Base-by-base conservation (phyloP, 768 basidiomycete species). In the Amanita polypyramis region DNA sequence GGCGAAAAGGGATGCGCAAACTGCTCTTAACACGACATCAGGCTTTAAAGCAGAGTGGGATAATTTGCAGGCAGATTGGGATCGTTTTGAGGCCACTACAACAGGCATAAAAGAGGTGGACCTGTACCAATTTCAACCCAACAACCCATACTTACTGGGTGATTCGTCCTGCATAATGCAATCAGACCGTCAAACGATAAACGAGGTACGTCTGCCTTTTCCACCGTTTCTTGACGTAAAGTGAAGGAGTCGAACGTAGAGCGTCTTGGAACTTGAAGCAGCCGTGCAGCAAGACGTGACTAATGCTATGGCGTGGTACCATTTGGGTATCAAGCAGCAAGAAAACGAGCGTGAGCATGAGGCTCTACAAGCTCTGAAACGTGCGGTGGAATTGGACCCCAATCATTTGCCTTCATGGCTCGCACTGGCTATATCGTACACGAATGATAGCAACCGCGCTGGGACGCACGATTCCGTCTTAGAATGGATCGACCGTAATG, bases 311-410 rank as follows among this genome's bases (percentile, higher is more conserved):
- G 84, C 82, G 7, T 99, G 96, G 96, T 94, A 77, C 59, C 78
- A 85, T 54, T 81, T 98, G 43, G 96, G 96, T 20, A 82, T 99
- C 42, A 93, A 89, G 64, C 96, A 98, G 59, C 96, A 99, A 63
- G 94, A 96, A 65, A 96, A 94, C 61, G 96, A 99, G 63, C 81
- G 94, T 12, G 96, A 99, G 65, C 74, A 76, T 6, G 83, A 90
- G 56, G 96, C 96, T 3, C 76, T 98, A 35, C 74, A 81, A 47
- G 96, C 96, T 1, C 74, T 99, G 15, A 69, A 74, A 42, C 83
- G 82, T 47, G 83, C 92, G 8, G 68, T 92, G 43, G 80, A 86
- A 52, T 76, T 98, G 30, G 85, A 95, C 56, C 81, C 91, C 2
- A 60, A 73, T 2, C 77, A 85, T 55, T 70, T 87, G 1, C 75